A percentile compares a stretch with the other conserved stretches of the same genome.
Evolutionary conservation across 768 basidiomycete species (phyloP).

Genomic region (Suillus clintonianus): DNA sequence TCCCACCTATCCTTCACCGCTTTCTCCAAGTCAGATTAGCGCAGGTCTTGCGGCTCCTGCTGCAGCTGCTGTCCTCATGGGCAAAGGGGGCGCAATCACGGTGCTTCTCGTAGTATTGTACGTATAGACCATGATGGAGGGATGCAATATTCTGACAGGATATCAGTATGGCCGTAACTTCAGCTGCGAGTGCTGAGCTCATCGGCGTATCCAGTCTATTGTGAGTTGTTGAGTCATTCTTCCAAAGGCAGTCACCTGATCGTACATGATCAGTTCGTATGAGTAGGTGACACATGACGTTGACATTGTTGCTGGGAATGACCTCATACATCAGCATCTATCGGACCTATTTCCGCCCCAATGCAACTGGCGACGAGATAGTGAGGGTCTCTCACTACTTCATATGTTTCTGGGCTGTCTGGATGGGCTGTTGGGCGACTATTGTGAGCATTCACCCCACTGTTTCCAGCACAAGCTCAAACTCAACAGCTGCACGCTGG

Average conservation of each 20-base stretch:
- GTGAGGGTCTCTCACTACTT: slow-evolving; percentile 41
- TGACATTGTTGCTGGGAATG: not conserved
- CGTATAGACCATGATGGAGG: slow-evolving; percentile 2
- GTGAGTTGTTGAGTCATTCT: slow-evolving; percentile 28
- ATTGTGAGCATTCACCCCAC: slow-evolving; percentile 29
- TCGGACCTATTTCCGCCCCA: slow-evolving; percentile 40
- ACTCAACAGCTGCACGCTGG: slow-evolving; percentile 41
- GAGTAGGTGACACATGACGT: slow-evolving; percentile 36
- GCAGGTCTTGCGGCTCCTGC: slow-evolving; percentile 49
- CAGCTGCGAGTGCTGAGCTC: slow-evolving; percentile 46
- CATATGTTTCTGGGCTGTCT: slow-evolving; percentile 44
- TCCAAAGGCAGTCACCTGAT: slow-evolving; percentile 3
- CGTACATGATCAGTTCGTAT: slow-evolving; percentile 37
- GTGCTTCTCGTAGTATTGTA: slow-evolving; percentile 46
- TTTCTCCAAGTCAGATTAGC: slow-evolving; percentile 38
- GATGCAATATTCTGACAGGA: not conserved
- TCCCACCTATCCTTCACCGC: slow-evolving; percentile 51
- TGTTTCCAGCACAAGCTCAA: not conserved
- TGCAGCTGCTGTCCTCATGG: slow-evolving; percentile 48
- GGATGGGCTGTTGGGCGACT: slow-evolving; percentile 45
- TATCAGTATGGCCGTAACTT: slow-evolving; percentile 47
- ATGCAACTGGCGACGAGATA: slow-evolving; percentile 40
- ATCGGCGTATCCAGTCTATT: slow-evolving; percentile 46
- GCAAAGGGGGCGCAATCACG: slow-evolving; percentile 45
- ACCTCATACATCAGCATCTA: slow-evolving; percentile 28